These are phyloP conservation scores for Trypanosomatidae sp. DNA, from an alignment of 208 protist genomes.

Conservation along the genomic window DNA sequence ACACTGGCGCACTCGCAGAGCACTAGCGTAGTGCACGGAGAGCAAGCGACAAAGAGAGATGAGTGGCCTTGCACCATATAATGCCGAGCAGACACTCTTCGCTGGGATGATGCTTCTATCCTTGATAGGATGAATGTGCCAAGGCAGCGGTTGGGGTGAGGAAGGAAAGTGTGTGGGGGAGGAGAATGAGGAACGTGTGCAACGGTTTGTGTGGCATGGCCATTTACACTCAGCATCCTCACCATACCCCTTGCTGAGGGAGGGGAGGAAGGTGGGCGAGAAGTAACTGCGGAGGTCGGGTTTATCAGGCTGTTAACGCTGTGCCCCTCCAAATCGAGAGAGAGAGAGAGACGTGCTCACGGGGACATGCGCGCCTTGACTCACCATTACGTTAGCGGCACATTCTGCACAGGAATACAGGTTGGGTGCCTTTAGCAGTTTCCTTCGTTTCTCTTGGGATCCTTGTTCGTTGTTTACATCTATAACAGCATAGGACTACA, in stretches of 20 bases:
- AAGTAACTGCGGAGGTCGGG: background rate
- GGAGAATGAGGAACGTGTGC: background rate
- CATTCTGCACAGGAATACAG: too few species aligned
- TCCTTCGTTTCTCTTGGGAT: background rate
- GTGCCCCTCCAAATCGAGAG: background rate
- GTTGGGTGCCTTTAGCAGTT: background rate
- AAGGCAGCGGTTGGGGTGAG: background rate
- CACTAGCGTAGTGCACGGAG: background rate
- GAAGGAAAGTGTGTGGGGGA: background rate
- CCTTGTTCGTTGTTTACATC: slow-evolving; percentile 6
- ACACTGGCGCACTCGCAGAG: background rate
- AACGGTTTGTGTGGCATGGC: background rate
- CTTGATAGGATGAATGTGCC: background rate
- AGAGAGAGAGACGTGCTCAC: background rate
- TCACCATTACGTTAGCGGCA: background rate
- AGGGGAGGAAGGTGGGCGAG: background rate
- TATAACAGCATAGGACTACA: background rate
- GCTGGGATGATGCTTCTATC: background rate
- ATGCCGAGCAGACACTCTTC: background rate
- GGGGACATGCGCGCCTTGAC: background rate
- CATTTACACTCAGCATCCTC: background rate
- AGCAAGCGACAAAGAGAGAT: background rate
- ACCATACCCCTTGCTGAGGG: background rate
- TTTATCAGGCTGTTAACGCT: background rate
- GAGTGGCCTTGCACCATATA: background rate